Conservation (phyloP, 495 filamentous ascomycete genomes). For the Immersiella caudata region DNA sequence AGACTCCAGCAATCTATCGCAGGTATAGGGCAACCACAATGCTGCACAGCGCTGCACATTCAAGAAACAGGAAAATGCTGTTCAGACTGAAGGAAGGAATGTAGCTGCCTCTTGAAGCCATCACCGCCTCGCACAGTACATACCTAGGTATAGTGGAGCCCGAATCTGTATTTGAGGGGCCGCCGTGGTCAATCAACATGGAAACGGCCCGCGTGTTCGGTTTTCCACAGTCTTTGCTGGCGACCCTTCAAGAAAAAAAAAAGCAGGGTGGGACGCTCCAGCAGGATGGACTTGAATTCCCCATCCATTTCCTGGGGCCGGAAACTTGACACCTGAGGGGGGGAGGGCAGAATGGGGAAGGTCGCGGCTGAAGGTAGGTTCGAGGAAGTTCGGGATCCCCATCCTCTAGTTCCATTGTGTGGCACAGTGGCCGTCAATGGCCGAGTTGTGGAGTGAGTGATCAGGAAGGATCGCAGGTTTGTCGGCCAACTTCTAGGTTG, state of each 20-base stretch:
- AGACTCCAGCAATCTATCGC: too few relatives aligned
- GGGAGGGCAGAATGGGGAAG: neutral
- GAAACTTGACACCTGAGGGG: neutral
- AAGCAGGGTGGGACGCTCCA: neutral
- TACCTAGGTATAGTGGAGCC: neutral
- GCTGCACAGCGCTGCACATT: too few relatives aligned
- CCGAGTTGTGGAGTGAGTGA: neutral
- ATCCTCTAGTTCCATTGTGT: neutral
- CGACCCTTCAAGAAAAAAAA: neutral
- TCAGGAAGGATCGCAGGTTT: neutral
- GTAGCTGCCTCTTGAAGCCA: neutral
- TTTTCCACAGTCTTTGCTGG: neutral
- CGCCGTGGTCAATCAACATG: too few relatives aligned
- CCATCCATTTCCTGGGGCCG: neutral
- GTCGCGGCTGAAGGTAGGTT: neutral
- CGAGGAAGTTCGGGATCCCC: neutral
- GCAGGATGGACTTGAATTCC: neutral
- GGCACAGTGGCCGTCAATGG: neutral
- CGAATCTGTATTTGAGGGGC: neutral
- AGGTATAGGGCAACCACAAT: too few relatives aligned
- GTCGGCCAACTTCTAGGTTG: slow-evolving; percentile 1
- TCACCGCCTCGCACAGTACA: neutral
- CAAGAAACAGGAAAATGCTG: neutral
- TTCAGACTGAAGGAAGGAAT: neutral
- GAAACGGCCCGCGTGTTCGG: too few relatives aligned